A percentile compares a stretch with the other conserved stretches of the same genome.
These are phyloP conservation scores for Chlamydomonas schloesseri DNA, from an alignment of 139 green algal genomes.

Conservation along the genomic window DNA sequence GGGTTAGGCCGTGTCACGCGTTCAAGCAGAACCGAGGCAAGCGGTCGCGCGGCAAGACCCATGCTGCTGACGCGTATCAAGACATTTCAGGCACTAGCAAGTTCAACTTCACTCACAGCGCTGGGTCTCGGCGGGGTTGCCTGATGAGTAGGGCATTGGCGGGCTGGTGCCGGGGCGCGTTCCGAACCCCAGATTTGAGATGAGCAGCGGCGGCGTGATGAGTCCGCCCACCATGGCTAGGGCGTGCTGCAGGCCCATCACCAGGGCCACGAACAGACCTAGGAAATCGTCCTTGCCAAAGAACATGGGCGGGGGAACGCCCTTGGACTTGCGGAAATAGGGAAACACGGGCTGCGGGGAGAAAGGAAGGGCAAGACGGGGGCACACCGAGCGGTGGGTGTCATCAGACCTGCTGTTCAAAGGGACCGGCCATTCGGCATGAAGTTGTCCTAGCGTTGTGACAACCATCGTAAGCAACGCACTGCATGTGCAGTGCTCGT, in stretches of 20 bases:
- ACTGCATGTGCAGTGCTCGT: too few relatives aligned
- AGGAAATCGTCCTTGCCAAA: slow-evolving; percentile 7
- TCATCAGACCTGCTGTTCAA: too few relatives aligned
- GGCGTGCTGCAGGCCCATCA: slow-evolving; percentile 84
- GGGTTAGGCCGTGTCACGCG: too few relatives aligned
- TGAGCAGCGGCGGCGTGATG: slow-evolving; percentile 68
- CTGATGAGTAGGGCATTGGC: background rate
- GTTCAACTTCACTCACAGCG: slow-evolving; percentile 28
- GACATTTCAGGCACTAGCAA: too few relatives aligned
- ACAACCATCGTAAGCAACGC: too few relatives aligned
- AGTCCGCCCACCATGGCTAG: slow-evolving; percentile 79
- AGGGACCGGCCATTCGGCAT: too few relatives aligned
- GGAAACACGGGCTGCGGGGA: slow-evolving; percentile 7
- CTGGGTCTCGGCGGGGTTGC: slow-evolving; percentile 14
- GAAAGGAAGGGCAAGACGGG: too few relatives aligned
- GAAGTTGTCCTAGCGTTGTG: too few relatives aligned
- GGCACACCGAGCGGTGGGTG: too few relatives aligned
- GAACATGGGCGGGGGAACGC: slow-evolving; percentile 14
- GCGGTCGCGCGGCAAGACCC: too few relatives aligned
- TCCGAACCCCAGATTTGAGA: slow-evolving; percentile 35
- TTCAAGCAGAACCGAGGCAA: too few relatives aligned
- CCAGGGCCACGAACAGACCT: slow-evolving; percentile 58
- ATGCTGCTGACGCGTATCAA: too few relatives aligned
- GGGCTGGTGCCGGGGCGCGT: background rate
- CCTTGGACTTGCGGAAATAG: background rate